phyloP scores from a whole-genome alignment of 2,329 filamentous ascomycete genomes.

The Cladobotryum mycophilum region DNA sequence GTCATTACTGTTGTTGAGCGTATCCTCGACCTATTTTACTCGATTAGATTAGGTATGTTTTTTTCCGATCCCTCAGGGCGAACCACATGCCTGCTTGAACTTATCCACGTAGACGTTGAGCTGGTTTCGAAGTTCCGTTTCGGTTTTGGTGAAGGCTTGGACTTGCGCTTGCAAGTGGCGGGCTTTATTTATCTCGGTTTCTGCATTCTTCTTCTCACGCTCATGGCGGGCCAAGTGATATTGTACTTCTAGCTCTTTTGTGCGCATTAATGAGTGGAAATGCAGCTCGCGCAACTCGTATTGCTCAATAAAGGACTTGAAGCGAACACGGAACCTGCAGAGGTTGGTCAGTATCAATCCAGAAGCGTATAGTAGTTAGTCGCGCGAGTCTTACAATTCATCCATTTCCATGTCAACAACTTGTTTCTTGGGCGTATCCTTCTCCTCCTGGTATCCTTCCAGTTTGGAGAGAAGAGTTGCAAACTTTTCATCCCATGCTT shows the following conservation, averaged over 20 bases:
- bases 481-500: conserved; percentile 79
- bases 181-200: conserved; percentile 71
- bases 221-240: conserved; percentile 85
- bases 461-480: conserved; percentile 75
- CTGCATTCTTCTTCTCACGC: conserved; percentile 81
- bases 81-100: conserved; percentile 78
- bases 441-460: conserved; percentile 81
- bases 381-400: conserved; percentile 60
- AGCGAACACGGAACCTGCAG: conserved; percentile 70
- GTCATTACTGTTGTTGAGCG: conserved; percentile 96
- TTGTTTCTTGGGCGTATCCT: conserved; percentile 74
- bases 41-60: conserved; percentile 17
- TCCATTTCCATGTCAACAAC: conserved; percentile 83
- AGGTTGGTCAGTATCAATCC: no score
- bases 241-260: conserved; percentile 93
- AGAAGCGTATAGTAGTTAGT: not conserved
- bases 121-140: conserved; percentile 87
- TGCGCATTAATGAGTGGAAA: conserved; percentile 84
- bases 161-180: conserved; percentile 86
- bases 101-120: conserved; percentile 98
- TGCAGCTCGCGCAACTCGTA: conserved; percentile 94
- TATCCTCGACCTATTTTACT: conserved; percentile 78
- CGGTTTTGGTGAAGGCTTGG: conserved; percentile 91
- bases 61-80: no score
- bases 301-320: conserved; percentile 93